Evolutionary conservation across 257 asterid genomes (phyloP).

Genomic region (Oldenlandia corymbosa): DNA sequence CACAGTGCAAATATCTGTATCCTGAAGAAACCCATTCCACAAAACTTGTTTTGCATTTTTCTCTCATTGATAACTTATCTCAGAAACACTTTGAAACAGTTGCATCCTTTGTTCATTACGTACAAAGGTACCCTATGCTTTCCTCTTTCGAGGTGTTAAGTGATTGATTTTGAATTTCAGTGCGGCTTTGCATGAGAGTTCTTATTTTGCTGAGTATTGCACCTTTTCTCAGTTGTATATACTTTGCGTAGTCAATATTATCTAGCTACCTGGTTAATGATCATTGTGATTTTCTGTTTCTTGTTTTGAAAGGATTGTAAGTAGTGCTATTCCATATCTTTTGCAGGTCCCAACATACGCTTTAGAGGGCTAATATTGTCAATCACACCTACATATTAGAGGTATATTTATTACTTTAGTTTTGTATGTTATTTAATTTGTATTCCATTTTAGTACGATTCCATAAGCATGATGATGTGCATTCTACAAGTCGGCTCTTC

Average conservation of each 20-base stretch:
- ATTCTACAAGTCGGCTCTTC: neutral
- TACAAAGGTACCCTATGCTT: neutral
- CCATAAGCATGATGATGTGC: neutral
- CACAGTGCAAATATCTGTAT: neutral
- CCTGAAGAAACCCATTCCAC: neutral
- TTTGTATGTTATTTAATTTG: neutral
- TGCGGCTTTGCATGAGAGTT: too few relatives aligned
- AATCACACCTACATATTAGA: conserved; percentile 15
- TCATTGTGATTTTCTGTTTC: neutral
- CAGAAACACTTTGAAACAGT: too few relatives aligned
- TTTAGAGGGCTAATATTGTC: conserved; percentile 56
- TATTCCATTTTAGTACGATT: neutral
- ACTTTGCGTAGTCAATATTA: neutral
- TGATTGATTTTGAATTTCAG: neutral
- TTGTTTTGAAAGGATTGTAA: conserved; percentile 2
- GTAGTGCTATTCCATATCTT: conserved; percentile 18
- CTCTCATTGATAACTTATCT: too few relatives aligned
- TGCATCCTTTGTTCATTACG: too few relatives aligned
- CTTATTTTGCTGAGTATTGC: neutral
- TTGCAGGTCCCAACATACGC: conserved; percentile 68
- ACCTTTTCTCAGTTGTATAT: neutral
- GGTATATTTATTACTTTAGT: conserved; percentile 23
- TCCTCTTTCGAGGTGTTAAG: too few relatives aligned
- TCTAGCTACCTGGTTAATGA: neutral
- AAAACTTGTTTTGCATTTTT: neutral